Evolutionary conservation across 2,329 filamentous ascomycete genomes (phyloP).

Genomic region (Davidsoniella australis): DNA sequence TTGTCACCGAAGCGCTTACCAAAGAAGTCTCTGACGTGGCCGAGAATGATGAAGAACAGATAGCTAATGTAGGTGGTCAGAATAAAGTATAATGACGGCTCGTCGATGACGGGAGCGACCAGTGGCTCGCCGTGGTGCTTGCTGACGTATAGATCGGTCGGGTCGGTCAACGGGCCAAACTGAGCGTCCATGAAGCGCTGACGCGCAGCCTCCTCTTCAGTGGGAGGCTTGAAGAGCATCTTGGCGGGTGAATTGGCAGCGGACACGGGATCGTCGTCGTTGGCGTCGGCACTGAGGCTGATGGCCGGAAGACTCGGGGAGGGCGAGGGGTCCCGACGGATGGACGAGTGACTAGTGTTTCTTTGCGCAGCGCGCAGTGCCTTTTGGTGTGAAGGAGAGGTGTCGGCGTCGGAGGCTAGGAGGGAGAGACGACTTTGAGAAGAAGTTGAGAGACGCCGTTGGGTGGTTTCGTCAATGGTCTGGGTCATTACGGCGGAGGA

Average conservation of each 20-base stretch:
- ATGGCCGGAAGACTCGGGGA: slow-evolving; percentile 10
- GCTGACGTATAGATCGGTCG: slow-evolving; percentile 76
- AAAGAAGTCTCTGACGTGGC: slow-evolving; percentile 93
- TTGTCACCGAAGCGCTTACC: slow-evolving; percentile 84
- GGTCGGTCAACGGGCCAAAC: slow-evolving; percentile 70
- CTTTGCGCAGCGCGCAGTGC: slow-evolving; percentile 3
- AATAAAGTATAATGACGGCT: slow-evolving; percentile 91
- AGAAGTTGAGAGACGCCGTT: slow-evolving; percentile 5
- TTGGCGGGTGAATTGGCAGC: slow-evolving; percentile 35
- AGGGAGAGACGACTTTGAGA: slow-evolving; percentile 4
- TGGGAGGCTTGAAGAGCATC: slow-evolving; percentile 70
- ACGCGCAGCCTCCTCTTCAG: slow-evolving; percentile 62
- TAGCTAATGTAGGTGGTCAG: slow-evolving; percentile 98
- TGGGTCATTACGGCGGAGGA: slow-evolving; percentile 7
- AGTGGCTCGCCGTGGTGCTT: slow-evolving; percentile 69
- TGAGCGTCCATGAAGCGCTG: slow-evolving; percentile 70
- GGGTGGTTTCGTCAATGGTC: slow-evolving; percentile 3
- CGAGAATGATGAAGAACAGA: slow-evolving; percentile 84
- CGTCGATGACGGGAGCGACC: slow-evolving; percentile 73
- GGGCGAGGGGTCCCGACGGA: slow-evolving; percentile 8
- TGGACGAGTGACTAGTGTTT: slow-evolving; percentile 1
- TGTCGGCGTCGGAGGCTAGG: slow-evolving; percentile 2
- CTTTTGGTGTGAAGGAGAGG: slow-evolving; percentile 1
- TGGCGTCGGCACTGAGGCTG: slow-evolving; percentile 8
- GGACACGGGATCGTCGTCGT: slow-evolving; percentile 5